These are phyloP conservation scores for Cordyceps pruinosa DNA, from an alignment of 2,329 filamentous ascomycete genomes.

Conservation along the genomic window DNA sequence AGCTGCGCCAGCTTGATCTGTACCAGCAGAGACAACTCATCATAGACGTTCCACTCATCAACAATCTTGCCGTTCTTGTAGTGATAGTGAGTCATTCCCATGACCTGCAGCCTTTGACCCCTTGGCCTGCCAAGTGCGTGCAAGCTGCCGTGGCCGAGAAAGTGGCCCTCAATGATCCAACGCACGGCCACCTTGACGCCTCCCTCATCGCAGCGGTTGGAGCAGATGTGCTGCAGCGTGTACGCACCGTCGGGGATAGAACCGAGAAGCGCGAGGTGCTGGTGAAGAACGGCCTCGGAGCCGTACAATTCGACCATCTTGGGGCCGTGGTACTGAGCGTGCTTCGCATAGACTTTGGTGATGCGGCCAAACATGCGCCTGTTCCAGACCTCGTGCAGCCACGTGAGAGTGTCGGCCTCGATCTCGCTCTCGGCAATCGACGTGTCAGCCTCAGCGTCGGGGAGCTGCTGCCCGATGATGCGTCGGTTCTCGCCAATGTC, in stretches of 20 bases:
- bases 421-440: not conserved
- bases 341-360: not conserved
- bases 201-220: not conserved
- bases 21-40: not conserved
- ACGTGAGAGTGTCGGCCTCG: conserved; percentile 5
- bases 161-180: conserved; percentile 7
- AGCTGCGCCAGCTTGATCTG: conserved; percentile 4
- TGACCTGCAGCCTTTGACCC: conserved; percentile 8
- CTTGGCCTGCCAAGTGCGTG: not conserved
- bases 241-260: conserved; percentile 2
- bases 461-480: not conserved
- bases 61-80: conserved; percentile 7
- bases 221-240: conserved; percentile 6
- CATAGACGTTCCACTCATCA: conserved; percentile 9
- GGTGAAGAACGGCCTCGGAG: not conserved
- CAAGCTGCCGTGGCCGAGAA: not conserved
- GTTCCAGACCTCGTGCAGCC: conserved; percentile 3
- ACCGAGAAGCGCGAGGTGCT: conserved; percentile 9
- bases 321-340: conserved; percentile 7
- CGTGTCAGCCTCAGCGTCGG: not conserved
- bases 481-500: conserved; percentile 8
- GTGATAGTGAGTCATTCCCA: conserved; percentile 11
- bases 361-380: conserved; percentile 7
- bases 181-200: conserved; percentile 7
- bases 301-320: conserved; percentile 9